Evolutionary conservation across 768 basidiomycete genomes (phyloP), one percentile per base, ranked within the genome.

Genomic region (Mycena sanguinolenta): DNA sequence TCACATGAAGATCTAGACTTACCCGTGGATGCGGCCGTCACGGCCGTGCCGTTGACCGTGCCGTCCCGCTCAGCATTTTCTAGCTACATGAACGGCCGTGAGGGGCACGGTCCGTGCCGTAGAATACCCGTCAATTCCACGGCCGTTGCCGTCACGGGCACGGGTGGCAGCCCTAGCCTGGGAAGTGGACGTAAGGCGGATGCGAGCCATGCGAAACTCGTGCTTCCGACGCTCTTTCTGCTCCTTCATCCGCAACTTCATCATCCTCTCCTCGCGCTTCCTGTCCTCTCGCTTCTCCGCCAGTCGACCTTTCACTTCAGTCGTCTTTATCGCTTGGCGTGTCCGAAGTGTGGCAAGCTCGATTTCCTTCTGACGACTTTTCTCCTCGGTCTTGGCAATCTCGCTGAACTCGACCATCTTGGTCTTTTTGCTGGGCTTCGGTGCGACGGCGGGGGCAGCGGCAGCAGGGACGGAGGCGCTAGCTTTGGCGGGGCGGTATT

Each of bases 161-260:
- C n/a, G n/a, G n/a, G n/a, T n/a, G n/a, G n/a, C n/a, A n/a, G n/a
- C n/a, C n/a, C n/a, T n/a, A n/a, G n/a, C n/a, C n/a, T n/a, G n/a
- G n/a, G 42, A 17, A 14, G 42, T 17, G 42, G 16, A 6, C 16
- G 16, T 30, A 50, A 65, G 42, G 12, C 25, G 54, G 36, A 65
- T 55, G 21, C 36, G 54, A 25, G 28, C 42, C 65, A 59, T 60
- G 3, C 58, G 49, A 3, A 52, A 72, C 58, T 5, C 75, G 72
- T 76, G 82, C 79, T 0, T 64, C 70, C 65, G 70, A 74, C 25
- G 80, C 79, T 14, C 4, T 50, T 44, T 44, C 16, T 17, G 42
- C 42, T 44, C 42, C 42, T 44, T 44, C 42, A 44, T 44, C 42
- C 19, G 14, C 42, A 13, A 44, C 42, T 44, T 44, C 42, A 44